phyloP scores from a whole-genome alignment of 495 filamentous ascomycete genomes.

The Sabuloglossum arenarium region DNA sequence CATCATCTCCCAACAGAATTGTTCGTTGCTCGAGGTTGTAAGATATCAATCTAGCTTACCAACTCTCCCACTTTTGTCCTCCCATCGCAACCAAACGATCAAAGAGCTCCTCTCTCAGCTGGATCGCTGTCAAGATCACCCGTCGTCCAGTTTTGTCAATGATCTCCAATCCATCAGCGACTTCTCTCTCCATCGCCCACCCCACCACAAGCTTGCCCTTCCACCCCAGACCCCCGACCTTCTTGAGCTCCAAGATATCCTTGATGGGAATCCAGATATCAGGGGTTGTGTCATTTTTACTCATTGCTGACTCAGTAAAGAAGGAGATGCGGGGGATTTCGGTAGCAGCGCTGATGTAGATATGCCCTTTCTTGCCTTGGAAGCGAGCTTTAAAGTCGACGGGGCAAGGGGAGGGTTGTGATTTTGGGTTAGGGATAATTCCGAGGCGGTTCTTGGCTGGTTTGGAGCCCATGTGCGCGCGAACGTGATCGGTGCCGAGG shows the following conservation, averaged over 20 bases:
- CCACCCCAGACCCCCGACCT: slow-evolving; percentile 74
- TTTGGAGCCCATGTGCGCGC: slow-evolving; percentile 41
- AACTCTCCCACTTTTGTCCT: slow-evolving; percentile 73
- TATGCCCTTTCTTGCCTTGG: slow-evolving; percentile 48
- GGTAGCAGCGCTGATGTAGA: slow-evolving; percentile 41
- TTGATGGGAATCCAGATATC: too few relatives aligned
- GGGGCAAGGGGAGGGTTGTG: slow-evolving; percentile 33
- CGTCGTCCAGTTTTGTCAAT: slow-evolving; percentile 29
- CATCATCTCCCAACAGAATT: too few relatives aligned
- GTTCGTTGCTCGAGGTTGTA: too few relatives aligned
- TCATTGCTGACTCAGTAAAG: slow-evolving; percentile 28
- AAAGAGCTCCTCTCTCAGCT: slow-evolving; percentile 60
- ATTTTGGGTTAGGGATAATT: slow-evolving; percentile 32
- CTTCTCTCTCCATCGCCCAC: slow-evolving; percentile 55
- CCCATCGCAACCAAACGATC: slow-evolving; percentile 69
- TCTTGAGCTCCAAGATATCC: slow-evolving; percentile 53
- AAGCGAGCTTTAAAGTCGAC: slow-evolving; percentile 55
- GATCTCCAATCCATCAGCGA: slow-evolving; percentile 61
- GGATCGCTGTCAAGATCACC: slow-evolving; percentile 49
- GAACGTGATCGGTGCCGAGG: slow-evolving; percentile 45
- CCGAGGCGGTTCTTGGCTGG: slow-evolving; percentile 53
- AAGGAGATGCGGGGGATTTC: slow-evolving; percentile 40
- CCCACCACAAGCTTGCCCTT: slow-evolving; percentile 74
- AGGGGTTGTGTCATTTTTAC: slow-evolving; percentile 28
- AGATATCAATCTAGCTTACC: too few relatives aligned